Conservation (phyloP, 2,329 filamentous ascomycete species). For the Verticillium zaregamsianum region DNA sequence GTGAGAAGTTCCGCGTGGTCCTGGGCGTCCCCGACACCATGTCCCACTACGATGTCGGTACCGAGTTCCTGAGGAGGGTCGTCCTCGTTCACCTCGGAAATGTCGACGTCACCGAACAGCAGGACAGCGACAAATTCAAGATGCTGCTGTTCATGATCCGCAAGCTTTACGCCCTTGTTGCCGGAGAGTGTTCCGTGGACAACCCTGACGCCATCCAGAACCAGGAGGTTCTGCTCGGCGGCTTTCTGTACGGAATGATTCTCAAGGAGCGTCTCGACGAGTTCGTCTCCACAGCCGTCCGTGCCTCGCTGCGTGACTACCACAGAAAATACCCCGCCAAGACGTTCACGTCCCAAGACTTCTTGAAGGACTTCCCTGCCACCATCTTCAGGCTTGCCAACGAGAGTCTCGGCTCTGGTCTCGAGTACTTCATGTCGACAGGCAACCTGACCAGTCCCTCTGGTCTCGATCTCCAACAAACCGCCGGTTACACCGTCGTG, state of each 20-base stretch:
- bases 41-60: constrained; percentile 83
- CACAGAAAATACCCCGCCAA: constrained; percentile 53
- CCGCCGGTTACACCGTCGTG: constrained; percentile 91
- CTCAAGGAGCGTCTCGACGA: constrained; percentile 94
- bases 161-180: constrained; percentile 89
- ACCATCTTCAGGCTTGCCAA: constrained; percentile 79
- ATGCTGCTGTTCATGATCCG: constrained; percentile 94
- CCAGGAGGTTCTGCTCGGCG: constrained; percentile 89
- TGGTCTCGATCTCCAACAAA: constrained; percentile 90
- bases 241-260: constrained; percentile 92
- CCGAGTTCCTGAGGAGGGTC: constrained; percentile 84
- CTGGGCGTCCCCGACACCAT: constrained; percentile 79
- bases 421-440: constrained; percentile 96
- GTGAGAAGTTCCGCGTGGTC: constrained; percentile 85
- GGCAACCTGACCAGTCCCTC: constrained; percentile 90
- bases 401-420: constrained; percentile 78
- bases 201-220: constrained; percentile 97
- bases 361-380: constrained; percentile 72
- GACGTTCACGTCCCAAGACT: constrained; percentile 72
- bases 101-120: constrained; percentile 73
- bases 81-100: constrained; percentile 90
- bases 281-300: constrained; percentile 59
- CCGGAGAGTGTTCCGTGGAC: constrained; percentile 87
- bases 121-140: constrained; percentile 90
- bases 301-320: constrained; percentile 52